Evolutionary conservation across 2,329 filamentous ascomycete species (phyloP), one percentile per base, ranked within the genome.

Genomic region (Cytospora leucostoma): DNA sequence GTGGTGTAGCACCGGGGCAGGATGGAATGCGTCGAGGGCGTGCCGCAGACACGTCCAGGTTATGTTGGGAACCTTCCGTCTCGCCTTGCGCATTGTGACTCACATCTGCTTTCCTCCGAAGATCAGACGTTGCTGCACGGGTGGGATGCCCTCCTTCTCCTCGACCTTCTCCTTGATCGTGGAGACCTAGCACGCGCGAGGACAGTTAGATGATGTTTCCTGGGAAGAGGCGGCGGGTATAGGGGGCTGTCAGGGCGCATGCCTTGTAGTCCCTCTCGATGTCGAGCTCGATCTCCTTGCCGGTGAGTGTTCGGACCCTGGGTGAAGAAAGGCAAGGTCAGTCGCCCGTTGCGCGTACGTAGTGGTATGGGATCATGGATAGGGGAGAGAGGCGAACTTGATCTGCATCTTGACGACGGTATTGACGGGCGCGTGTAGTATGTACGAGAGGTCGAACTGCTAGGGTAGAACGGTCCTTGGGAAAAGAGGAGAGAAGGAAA

Each of bases 81-180:
- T 47, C 44, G n/a, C n/a, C 44, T 47, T 10, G 44, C n/a, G 8
- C 11, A 21, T 27, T 15, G 3, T 10, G 2, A 76, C 82, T 66
- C 80, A 97, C 95, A 99, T 97, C 77, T 99, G 95, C 82, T 99
- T 99, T 73, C 95, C 95, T 60, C 94, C 93, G 74, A 90, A 97
- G 73, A 99, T 99, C 69, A 99, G 82, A 64, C 95, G 89, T 79
- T 99, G 95, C 79, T 99, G 95, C 19, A 95, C 93, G 1, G 95
- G 95, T 51, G 95, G 94, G 71, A 99, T 99, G 63, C 95, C 95
- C 76, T 98, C 95, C 80, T 98, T 98, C 82, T 99, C 95, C 78
- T 99, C 95, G 62, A 99, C 95, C 73, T 94, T 93, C 80, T 98
- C 95, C 84, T 99, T 99, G 84, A 99, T 98, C 76, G 93, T 88